Evolutionary conservation across 2,329 filamentous ascomycete species (phyloP), one percentile per base, ranked within the genome.

Genomic region (Scedosporium boydii): DNA sequence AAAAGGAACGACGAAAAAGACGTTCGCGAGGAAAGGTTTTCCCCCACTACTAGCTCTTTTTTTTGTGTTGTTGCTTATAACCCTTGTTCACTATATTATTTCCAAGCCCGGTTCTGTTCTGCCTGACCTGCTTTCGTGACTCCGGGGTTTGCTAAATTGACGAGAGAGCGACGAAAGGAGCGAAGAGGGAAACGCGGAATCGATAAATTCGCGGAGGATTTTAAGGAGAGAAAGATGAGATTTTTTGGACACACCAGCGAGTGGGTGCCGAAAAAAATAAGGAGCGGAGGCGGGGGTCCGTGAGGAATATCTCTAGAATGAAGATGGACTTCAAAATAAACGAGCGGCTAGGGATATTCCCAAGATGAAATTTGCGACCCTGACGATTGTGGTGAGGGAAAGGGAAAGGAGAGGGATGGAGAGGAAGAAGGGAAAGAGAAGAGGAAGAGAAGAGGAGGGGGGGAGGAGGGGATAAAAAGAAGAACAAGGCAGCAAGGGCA

Each of bases 321-420:
- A 48, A 41, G 48, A 38, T 29, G 29, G 29, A 21, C 53, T 51
- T 60, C 44, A 23, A 38, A 38, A 38, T 18, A 53, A 61, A 61
- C 48, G 59, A 61, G 48, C 41, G 59, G 59, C 59, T 61, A 61
- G 59, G 59, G 48, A 61, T 61, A 61, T 61, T 61, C 59, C 59
- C 59, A 61, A 23, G 23, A 41, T 55, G 26, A 27, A 42, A 46
- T 61, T 61, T 61, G 59, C 59, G 48, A 48, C 59, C 59, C 42
- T 21, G 27, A 26, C 6, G 41, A n/a, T 9, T 51, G 42, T 42
- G 38, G 59, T 55, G 46, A 44, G 38, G 23, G 21, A 38, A 23
- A 58, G 29, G 56, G 29, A 55, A 41, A 41, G 57, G 27, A 26
- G 38, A 41, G 27, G 38, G 57, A 26, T n/a, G 38, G 38, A 38